phyloP scores from a whole-genome alignment of 345 rosid genomes.

The Nephelium lappaceum region DNA sequence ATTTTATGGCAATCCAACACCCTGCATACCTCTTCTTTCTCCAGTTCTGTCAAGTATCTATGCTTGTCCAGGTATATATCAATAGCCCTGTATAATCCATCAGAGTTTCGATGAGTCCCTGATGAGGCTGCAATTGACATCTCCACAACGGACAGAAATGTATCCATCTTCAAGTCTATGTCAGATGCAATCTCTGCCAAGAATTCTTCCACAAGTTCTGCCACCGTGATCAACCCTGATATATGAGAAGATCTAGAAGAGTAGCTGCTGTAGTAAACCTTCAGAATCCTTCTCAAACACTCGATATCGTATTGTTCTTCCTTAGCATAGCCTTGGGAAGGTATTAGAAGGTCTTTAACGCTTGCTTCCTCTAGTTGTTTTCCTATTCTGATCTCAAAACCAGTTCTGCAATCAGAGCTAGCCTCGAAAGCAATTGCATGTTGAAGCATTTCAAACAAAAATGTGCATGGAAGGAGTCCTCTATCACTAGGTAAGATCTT shows the following conservation, averaged over 20 bases:
- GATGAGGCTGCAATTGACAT: slow-evolving; percentile 50
- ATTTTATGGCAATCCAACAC: slow-evolving; percentile 66
- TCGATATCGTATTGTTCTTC: slow-evolving; percentile 59
- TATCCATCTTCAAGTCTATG: slow-evolving; percentile 47
- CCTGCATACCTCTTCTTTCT: slow-evolving; percentile 68
- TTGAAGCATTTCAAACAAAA: slow-evolving; percentile 59
- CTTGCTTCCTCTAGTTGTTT: slow-evolving; percentile 71
- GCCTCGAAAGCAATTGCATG: slow-evolving; percentile 53
- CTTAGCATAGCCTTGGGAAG: slow-evolving; percentile 49
- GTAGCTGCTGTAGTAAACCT: slow-evolving; percentile 51
- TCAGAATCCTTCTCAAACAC: slow-evolving; percentile 60
- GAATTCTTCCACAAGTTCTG: slow-evolving; percentile 72
- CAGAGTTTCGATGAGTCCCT: slow-evolving; percentile 46
- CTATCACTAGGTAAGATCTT: slow-evolving; percentile 56
- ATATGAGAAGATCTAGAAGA: slow-evolving; percentile 20
- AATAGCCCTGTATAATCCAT: slow-evolving; percentile 74
- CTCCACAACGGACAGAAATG: slow-evolving; percentile 57
- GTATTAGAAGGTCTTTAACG: slow-evolving; percentile 57
- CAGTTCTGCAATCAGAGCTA: slow-evolving; percentile 55
- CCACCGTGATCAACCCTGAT: slow-evolving; percentile 43
- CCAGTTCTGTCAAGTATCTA: slow-evolving; percentile 53
- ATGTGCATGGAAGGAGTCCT: slow-evolving; percentile 56
- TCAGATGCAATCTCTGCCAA: slow-evolving; percentile 60
- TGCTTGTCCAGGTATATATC: slow-evolving; percentile 73
- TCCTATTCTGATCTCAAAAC: slow-evolving; percentile 73